Base-by-base conservation (phyloP, 1,139 yeast genomes). In the Magnusiomyces sp. region DNA sequence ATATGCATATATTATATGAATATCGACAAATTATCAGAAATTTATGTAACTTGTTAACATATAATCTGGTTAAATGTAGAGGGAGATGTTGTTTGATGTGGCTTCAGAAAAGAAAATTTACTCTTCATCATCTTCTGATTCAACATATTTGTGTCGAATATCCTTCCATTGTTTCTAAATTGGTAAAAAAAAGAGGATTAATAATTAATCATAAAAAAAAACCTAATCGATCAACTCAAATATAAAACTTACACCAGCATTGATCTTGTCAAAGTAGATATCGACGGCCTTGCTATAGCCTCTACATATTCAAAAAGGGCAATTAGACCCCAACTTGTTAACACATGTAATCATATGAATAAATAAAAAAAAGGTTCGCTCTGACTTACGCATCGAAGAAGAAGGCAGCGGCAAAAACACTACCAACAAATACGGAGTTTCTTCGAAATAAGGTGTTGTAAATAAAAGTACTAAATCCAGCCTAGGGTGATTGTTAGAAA, bases 141-240 rank as follows among this genome's bases (percentile, higher is more conserved):
- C 58, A 61, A 71, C 56, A 61, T 71, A 77, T 61, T 75, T 77
- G 59, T 73, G 74, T 74, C 85, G 87, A 68, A 92, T 86, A 65
- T 92, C 97, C 68, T 85, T 82, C 98, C 98, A 92, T 75, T 89
- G 88, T 76, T 92, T 92, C 69, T 66, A 50, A 55, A 52, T 36
- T n/a, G 14, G 39, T 40, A 20, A 39, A 31, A 10, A 23, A 29
- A 39, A 17, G 2, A 33, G 14, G n/a, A 34, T 13, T 33, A 11
- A 6, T 19, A 5, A 19, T 5, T n/a, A 40, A 23, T 29, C 20
- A 32, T 14, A 13, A 31, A 16, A 29, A 41, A 41, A 14, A 41
- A 29, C 5, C 9, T 14, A 32, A 42, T 16, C 6, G 14, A 2
- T 14, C 2, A 11, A 20, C 5, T 20, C 31, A 11, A 14, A 34